phyloP scores from a whole-genome alignment of 345 rosid genomes.

The Psidium guajava region DNA sequence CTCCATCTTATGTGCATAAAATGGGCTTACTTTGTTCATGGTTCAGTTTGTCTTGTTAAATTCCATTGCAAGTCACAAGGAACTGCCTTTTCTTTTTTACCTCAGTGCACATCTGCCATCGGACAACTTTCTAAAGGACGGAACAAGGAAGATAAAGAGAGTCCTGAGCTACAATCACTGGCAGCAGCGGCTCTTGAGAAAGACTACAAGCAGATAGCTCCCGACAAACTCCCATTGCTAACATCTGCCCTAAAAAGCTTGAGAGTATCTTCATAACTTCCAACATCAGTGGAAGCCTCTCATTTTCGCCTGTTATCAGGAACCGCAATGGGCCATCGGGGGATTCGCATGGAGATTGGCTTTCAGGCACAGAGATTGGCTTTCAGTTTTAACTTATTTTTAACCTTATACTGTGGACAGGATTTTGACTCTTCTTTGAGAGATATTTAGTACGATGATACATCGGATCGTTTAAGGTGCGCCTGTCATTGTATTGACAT shows the following conservation, averaged over 20 bases:
- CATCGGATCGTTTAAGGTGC: background rate
- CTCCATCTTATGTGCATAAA: background rate
- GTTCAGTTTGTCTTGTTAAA: background rate
- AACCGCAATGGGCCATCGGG: background rate
- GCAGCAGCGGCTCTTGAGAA: constrained; percentile 69
- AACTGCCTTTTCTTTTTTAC: background rate
- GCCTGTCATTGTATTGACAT: background rate
- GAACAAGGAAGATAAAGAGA: constrained; percentile 81
- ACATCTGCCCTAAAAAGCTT: constrained; percentile 64
- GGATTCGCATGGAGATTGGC: background rate
- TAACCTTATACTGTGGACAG: background rate
- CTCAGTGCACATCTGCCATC: constrained; percentile 74
- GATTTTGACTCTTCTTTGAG: background rate
- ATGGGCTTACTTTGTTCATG: background rate
- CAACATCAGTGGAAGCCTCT: constrained; percentile 1
- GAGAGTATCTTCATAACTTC: constrained; percentile 31
- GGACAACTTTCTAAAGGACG: constrained; percentile 68
- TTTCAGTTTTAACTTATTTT: background rate
- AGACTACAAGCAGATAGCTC: constrained; percentile 76
- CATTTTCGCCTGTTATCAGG: background rate
- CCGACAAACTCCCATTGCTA: constrained; percentile 54
- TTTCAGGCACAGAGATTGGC: background rate
- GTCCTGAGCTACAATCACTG: constrained; percentile 62
- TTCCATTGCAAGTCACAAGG: background rate
- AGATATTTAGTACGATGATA: background rate